These are phyloP conservation scores for Aspergillus sp. DNA, from an alignment of 2,329 filamentous ascomycete species.

Conservation along the genomic window DNA sequence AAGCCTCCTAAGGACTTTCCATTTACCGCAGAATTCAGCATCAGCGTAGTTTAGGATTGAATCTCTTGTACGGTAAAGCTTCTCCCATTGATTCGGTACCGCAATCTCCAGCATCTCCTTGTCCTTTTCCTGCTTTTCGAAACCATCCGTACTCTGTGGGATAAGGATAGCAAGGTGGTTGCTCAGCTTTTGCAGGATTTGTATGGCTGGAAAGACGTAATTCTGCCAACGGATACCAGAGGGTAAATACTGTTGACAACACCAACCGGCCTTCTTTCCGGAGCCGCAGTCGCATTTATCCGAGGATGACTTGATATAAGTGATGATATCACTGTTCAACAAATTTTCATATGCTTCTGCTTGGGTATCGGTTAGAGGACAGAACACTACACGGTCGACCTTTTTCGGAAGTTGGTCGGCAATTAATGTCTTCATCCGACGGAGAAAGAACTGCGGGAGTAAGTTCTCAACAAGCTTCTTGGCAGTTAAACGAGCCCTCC, in stretches of 20 bases:
- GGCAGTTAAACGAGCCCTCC: constrained; percentile 76
- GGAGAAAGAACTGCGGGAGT: constrained; percentile 83
- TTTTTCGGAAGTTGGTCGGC: constrained; percentile 93
- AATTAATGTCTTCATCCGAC: constrained; percentile 90
- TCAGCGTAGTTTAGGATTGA: constrained; percentile 79
- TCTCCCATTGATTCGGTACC: constrained; percentile 71
- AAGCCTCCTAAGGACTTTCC: constrained; percentile 84
- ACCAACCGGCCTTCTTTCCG: constrained; percentile 74
- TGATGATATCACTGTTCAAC: constrained; percentile 69
- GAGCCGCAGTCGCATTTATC: constrained; percentile 70
- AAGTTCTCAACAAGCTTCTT: constrained; percentile 83
- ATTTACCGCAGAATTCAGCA: constrained; percentile 93
- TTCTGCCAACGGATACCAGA: constrained; percentile 69
- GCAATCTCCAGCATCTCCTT: constrained; percentile 71
- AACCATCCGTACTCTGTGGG: constrained; percentile 62
- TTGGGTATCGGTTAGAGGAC: constrained; percentile 80
- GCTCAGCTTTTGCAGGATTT: constrained; percentile 79
- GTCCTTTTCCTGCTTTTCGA: constrained; percentile 76
- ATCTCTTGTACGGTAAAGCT: constrained; percentile 72
- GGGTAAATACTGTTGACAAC: constrained; percentile 64
- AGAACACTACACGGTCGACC: constrained; percentile 91
- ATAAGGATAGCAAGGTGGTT: constrained; percentile 92
- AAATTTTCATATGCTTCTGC: constrained; percentile 79
- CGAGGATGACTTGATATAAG: constrained; percentile 66
- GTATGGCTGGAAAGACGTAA: constrained; percentile 81